Evolutionary conservation across 2,329 filamentous ascomycete genomes (phyloP).

Genomic region (Emergomyces pasteurianus): DNA sequence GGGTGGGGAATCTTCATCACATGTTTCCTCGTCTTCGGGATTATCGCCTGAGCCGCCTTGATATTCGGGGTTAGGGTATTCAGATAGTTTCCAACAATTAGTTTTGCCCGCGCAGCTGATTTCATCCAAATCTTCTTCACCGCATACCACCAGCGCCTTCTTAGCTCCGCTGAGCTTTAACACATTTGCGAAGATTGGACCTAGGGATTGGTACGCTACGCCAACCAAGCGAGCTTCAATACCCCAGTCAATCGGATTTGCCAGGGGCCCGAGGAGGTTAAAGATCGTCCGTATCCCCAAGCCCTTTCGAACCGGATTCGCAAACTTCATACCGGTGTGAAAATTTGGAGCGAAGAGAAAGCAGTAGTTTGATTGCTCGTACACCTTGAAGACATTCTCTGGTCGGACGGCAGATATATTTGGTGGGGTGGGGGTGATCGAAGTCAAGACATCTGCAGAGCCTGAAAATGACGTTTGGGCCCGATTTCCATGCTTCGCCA

Average conservation of each 20-base stretch:
- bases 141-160: conserved; percentile 86
- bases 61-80: conserved; percentile 37
- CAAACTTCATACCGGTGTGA: conserved; percentile 87
- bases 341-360: conserved; percentile 95
- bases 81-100: conserved; percentile 71
- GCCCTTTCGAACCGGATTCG: conserved; percentile 72
- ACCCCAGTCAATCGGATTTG: conserved; percentile 73
- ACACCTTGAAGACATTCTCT: conserved; percentile 57
- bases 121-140: conserved; percentile 90
- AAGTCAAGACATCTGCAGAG: conserved; percentile 78
- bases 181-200: conserved; percentile 78
- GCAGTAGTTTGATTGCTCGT: conserved; percentile 73
- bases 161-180: conserved; percentile 60
- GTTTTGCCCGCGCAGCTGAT: conserved; percentile 82
- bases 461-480: conserved; percentile 93
- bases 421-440: conserved; percentile 59
- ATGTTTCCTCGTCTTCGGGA: conserved; percentile 30
- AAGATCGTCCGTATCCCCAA: conserved; percentile 94
- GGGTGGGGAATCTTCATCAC: conserved; percentile 26
- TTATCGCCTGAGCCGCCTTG: conserved; percentile 22
- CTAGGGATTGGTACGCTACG: conserved; percentile 76
- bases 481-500: conserved; percentile 92
- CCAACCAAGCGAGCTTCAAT: conserved; percentile 90
- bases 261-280: conserved; percentile 86
- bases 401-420: conserved; percentile 64